Base-by-base conservation (phyloP, 2,329 filamentous ascomycete species). In the Claviceps digitariae region DNA sequence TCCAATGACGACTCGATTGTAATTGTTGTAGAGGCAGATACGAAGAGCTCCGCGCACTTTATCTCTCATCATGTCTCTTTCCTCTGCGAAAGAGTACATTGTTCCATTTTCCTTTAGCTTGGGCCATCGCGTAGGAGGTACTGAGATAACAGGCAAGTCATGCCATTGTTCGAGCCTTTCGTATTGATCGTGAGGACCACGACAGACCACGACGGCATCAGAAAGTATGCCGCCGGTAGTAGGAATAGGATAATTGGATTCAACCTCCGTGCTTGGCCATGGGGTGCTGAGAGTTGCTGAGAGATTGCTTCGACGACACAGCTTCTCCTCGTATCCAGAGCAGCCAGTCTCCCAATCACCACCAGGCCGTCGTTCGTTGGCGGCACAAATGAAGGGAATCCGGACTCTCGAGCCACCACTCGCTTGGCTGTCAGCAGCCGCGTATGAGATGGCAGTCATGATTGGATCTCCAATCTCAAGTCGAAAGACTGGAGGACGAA, bases 341-440 rank as follows among this genome's bases (percentile, higher is more conserved):
- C 69, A 73, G 56, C 74, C 75, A 7, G 77, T 84, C 60, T 89
- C 85, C 86, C 86, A 90, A 63, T 90, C 85, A n/a, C 86, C 86
- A 10, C 86, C 86, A 0, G 86, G 77, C 40, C 84, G 75, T 63
- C 84, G 86, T 64, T 90, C 86, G 67, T 90, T 87, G 48, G 86
- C 86, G 53, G 82, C 78, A 59, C 84, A 87, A 57, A 88, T 79
- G 55, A 87, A 82, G 0, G 83, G 81, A 53, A 87, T 76, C 2
- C 70, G 66, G 40, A 70, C 61, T 50, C 67, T 61, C 34, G 61
- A 54, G 4, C 65, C 66, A 25, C 66, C 59, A 48, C 65, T 69
- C 12, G 62, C 61, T 49, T 69, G 66, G 29, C 66, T 70, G 48
- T 76, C 74, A 45, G 63, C 58, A 25, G 58, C 58, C 13, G 66